Evolutionary conservation across 2,329 filamentous ascomycete species (phyloP).

Genomic region (Fusarium sp.): DNA sequence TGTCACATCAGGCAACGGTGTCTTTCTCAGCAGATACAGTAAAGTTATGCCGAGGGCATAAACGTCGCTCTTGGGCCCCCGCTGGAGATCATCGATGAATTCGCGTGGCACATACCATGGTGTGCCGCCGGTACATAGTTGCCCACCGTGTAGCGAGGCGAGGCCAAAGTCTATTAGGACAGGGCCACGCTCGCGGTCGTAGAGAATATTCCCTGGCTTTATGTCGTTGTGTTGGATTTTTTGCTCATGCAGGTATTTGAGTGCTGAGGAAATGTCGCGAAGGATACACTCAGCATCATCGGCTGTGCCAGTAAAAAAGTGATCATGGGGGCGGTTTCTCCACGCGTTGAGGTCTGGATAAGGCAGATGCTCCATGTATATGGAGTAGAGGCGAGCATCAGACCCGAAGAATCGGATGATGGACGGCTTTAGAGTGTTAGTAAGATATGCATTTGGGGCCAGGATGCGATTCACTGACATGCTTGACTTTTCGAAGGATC

Average conservation of each 20-base stretch:
- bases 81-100: accelerated
- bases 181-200: background rate
- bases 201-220: background rate
- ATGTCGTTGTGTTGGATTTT: background rate
- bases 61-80: background rate
- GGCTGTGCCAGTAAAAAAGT: background rate
- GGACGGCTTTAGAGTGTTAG: background rate
- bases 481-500: background rate
- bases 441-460: background rate
- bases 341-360: background rate
- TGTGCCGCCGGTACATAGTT: background rate
- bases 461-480: background rate
- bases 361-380: background rate
- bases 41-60: background rate
- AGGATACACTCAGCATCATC: background rate
- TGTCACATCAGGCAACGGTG: background rate
- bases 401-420: background rate
- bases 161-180: background rate
- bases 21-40: background rate
- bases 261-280: background rate
- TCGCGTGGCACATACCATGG: background rate
- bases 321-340: background rate
- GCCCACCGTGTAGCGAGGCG: background rate
- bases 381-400: background rate
- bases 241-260: background rate